Base-by-base conservation (phyloP, 2,329 filamentous ascomycete genomes). In the Ascochyta viciae-villosae region DNA sequence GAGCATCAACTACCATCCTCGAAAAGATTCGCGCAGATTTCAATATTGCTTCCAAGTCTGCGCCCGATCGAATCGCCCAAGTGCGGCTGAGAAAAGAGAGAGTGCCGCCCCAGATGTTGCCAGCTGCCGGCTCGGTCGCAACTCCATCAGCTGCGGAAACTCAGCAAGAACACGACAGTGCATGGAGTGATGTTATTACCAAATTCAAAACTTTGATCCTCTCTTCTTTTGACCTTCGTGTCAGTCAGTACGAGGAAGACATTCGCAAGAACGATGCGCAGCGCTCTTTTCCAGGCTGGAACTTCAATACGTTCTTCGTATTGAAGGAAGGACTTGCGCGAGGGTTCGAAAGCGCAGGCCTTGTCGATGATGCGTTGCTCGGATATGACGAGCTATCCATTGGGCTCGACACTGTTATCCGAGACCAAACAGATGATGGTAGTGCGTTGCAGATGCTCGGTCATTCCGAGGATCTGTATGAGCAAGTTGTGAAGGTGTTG, bases 261-360 rank as follows among this genome's bases (percentile, higher is more conserved):
- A 96, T 99, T 64, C 90, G 91, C 60, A 95, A 97, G 74, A 95
- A 93, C 70, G 94, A 98, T 66, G 85, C 89, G 0, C 93, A 98
- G 74, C 85, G 94, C 42, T 88, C 82, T 31, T 78, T 99, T 16
- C 95, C 95, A 0, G 95, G 95, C 0, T 99, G 95, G 95, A 99
- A 99, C 71, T 99, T 99, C 73, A 98, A 95, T 76, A 99, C 95
- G 0, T 99, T 99, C 74, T 99, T 99, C 74, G 93, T 99, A 15
- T 82, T 99, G 8, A 99, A 99, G 71, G 95, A 99, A 75, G 95
- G 95, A 0, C 80, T 99, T 33, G 94, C 95, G 1, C 85, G 91
- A 63, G 96, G 94, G 0, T 96, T 99, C 64, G 96, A 99, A 75
- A 98, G 91, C 71, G 93, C 98, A 3, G 96, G 96, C 0, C 81